Evolutionary conservation across 2,329 filamentous ascomycete genomes (phyloP).

Genomic region (Nemania diffusa): DNA sequence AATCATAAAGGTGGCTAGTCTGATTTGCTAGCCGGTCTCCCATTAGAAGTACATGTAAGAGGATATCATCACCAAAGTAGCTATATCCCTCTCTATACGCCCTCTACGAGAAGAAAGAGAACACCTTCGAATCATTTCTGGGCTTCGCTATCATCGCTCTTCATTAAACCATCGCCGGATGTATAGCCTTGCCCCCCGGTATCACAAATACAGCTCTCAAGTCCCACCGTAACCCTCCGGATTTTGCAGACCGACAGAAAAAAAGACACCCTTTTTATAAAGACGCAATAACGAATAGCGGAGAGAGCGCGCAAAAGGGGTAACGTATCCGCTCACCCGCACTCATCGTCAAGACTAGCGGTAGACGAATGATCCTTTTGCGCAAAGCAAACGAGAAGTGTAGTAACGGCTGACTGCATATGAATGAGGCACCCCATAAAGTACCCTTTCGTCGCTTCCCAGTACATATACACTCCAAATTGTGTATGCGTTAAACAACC

Average conservation of each 20-base stretch:
- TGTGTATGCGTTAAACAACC: not conserved
- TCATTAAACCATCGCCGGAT: conserved; percentile 22
- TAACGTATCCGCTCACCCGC: not conserved
- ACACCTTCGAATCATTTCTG: not conserved
- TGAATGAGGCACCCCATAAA: not conserved
- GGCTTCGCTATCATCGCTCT: conserved; percentile 25
- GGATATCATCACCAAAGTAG: not conserved
- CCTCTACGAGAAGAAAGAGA: not conserved
- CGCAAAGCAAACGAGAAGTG: not conserved
- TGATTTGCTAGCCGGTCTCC: not conserved
- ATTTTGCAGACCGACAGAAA: conserved; percentile 15
- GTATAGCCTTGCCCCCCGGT: conserved; percentile 1
- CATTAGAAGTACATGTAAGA: conserved; percentile 24
- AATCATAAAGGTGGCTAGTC: not conserved
- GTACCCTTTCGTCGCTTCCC: not conserved
- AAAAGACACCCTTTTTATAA: not conserved
- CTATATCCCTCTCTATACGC: conserved; percentile 4
- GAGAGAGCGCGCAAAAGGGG: not conserved
- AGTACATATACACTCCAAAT: conserved; percentile 6
- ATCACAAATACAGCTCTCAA: conserved; percentile 10
- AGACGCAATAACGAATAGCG: not conserved
- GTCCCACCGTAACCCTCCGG: not conserved
- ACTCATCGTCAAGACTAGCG: not conserved
- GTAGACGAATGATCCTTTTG: not conserved
- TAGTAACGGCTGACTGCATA: not conserved